phyloP scores from a whole-genome alignment of 2,329 filamentous ascomycete species.

The Emergomyces orientalis region DNA sequence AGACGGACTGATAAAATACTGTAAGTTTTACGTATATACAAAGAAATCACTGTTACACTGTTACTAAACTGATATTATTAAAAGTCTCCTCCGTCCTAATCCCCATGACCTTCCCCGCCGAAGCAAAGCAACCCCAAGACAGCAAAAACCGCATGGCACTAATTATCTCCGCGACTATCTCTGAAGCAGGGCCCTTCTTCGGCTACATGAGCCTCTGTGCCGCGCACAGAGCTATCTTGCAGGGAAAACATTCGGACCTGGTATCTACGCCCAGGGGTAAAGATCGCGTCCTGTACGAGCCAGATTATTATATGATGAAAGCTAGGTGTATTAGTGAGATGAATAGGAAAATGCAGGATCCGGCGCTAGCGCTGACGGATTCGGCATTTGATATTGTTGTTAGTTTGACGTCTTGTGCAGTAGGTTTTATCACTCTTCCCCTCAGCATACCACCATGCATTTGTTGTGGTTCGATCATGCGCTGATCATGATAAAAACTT shows the following conservation, averaged over 20 bases:
- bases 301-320: constrained; percentile 34
- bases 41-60: background rate
- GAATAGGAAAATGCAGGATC: constrained; percentile 26
- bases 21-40: constrained; percentile 19
- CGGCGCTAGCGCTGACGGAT: constrained; percentile 22
- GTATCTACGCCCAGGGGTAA: constrained; percentile 11
- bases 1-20: constrained; percentile 26
- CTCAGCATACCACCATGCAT: background rate
- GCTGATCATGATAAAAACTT: background rate
- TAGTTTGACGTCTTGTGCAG: constrained; percentile 30
- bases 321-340: constrained; percentile 28
- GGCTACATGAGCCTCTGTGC: constrained; percentile 33
- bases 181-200: constrained; percentile 31
- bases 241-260: constrained; percentile 20
- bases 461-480: background rate
- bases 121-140: constrained; percentile 20
- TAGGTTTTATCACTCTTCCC: constrained; percentile 15
- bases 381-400: constrained; percentile 32
- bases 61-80: background rate
- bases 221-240: constrained; percentile 30
- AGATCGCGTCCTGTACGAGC: constrained; percentile 21
- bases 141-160: constrained; percentile 21
- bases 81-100: constrained; percentile 29
- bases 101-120: constrained; percentile 32
- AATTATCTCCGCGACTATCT: constrained; percentile 27